phyloP scores from a whole-genome alignment of 768 basidiomycete genomes.

The Pleurotus cornucopiae region DNA sequence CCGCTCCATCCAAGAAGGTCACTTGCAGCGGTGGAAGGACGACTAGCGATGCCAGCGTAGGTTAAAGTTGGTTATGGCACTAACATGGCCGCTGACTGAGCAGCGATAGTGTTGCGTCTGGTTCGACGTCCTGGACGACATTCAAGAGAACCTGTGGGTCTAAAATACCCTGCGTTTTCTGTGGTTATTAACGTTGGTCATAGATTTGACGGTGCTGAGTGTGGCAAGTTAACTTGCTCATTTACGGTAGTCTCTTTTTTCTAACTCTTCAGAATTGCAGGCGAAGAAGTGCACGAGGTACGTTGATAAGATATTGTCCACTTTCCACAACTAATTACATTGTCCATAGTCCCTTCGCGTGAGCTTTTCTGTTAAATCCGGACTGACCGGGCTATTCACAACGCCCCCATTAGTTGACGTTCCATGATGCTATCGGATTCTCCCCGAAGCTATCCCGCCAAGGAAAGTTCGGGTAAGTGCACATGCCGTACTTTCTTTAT shows the following conservation, averaged over 20 bases:
- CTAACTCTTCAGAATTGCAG: constrained; percentile 3
- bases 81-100: neutral
- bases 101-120: constrained; percentile 24
- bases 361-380: neutral
- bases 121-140: constrained; percentile 30
- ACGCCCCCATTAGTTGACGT: constrained; percentile 16
- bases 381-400: neutral
- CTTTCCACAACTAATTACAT: neutral
- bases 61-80: neutral
- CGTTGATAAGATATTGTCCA: neutral
- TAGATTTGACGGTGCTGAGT: constrained; percentile 27
- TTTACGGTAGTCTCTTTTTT: neutral
- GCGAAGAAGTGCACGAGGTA: constrained; percentile 27
- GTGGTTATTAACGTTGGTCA: too few relatives aligned
- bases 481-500: neutral
- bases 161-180: too few relatives aligned
- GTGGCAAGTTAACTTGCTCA: constrained; percentile 16
- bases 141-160: constrained; percentile 25
- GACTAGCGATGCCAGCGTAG: constrained; percentile 9
- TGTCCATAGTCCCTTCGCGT: constrained; percentile 16
- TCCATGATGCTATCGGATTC: constrained; percentile 30
- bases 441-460: constrained; percentile 17
- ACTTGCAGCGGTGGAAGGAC: constrained; percentile 17
- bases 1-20: constrained; percentile 41
- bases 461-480: constrained; percentile 20